Percentiles rank a stretch among this genome's conserved stretches.
phyloP scores from a whole-genome alignment of 441 rosid species.

The Cnidoscolus chayamansa region DNA sequence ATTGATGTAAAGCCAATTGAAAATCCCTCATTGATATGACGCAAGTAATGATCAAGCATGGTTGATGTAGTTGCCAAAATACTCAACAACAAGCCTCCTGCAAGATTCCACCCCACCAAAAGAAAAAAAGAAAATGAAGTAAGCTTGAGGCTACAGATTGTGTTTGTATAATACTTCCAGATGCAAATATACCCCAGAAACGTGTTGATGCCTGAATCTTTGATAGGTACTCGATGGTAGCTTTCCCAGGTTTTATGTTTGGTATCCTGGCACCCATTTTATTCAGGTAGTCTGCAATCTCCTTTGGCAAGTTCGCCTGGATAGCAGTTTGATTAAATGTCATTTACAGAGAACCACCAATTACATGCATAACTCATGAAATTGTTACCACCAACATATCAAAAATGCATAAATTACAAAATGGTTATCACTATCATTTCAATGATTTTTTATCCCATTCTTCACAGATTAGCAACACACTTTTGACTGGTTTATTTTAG shows the following conservation, averaged over 20 bases:
- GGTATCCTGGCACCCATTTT: constrained; percentile 98
- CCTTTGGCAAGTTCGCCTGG: constrained; percentile 96
- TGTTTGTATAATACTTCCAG: constrained; percentile 4
- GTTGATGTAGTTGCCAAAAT: constrained; percentile 79
- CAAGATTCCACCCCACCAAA: constrained; percentile 20
- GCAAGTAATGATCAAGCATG: constrained; percentile 80
- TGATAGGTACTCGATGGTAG: constrained; percentile 80
- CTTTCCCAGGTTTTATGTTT: constrained; percentile 88
- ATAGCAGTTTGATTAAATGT: constrained; percentile 21
- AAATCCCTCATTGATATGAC: constrained; percentile 72
- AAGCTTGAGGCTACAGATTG: constrained; percentile 1
- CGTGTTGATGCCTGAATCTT: constrained; percentile 94
- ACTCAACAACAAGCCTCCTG: constrained; percentile 85
- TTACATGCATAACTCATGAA: neutral
- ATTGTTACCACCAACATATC: neutral
- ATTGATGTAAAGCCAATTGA: constrained; percentile 91
- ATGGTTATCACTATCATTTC: neutral
- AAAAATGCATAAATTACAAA: neutral
- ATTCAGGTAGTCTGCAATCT: constrained; percentile 86
- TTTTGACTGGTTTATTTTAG: neutral
- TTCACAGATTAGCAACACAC: neutral
- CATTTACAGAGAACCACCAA: neutral
- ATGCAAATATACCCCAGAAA: constrained; percentile 77
- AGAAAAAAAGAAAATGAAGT: neutral
- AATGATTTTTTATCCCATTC: neutral